Evolutionary conservation across 2,329 filamentous ascomycete species (phyloP).

Genomic region (Neofusicoccum kwambonambiense): DNA sequence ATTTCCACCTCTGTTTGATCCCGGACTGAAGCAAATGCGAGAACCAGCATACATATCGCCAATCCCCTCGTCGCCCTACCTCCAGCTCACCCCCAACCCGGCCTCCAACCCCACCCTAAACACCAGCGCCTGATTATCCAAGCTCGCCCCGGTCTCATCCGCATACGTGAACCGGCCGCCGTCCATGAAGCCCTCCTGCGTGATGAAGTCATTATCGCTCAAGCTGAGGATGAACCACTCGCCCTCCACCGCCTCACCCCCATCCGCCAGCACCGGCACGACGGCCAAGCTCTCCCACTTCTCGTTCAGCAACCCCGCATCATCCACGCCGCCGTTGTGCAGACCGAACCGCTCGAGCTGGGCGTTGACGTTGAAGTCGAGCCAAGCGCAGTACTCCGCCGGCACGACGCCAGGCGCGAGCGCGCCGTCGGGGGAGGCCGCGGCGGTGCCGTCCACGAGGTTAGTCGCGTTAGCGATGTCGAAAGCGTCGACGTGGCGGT

Average conservation of each 20-base stretch:
- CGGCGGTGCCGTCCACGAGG: slow-evolving; percentile 49
- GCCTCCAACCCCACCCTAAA: slow-evolving; percentile 57
- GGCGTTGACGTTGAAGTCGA: slow-evolving; percentile 66
- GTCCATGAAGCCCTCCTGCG: slow-evolving; percentile 64
- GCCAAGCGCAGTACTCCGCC: slow-evolving; percentile 63
- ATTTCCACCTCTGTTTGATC: too few relatives aligned
- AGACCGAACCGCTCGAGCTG: slow-evolving; percentile 65
- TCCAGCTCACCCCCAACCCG: background rate
- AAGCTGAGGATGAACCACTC: slow-evolving; percentile 68
- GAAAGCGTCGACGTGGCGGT: slow-evolving; percentile 69
- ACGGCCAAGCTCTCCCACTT: slow-evolving; percentile 73
- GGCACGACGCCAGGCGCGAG: slow-evolving; percentile 46
- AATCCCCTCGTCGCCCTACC: too few relatives aligned
- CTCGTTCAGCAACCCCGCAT: slow-evolving; percentile 64
- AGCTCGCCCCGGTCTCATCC: slow-evolving; percentile 57
- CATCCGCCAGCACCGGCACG: slow-evolving; percentile 52
- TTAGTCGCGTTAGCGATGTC: slow-evolving; percentile 63
- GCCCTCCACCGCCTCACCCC: slow-evolving; percentile 45
- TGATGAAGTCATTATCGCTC: slow-evolving; percentile 75
- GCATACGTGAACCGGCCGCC: slow-evolving; percentile 56
- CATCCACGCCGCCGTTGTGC: slow-evolving; percentile 65
- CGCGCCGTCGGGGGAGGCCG: too few relatives aligned
- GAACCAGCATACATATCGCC: too few relatives aligned
- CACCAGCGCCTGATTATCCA: slow-evolving; percentile 63
- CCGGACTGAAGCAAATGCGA: too few relatives aligned